Evolutionary conservation across 169 alveolate genomes (phyloP).

Genomic region (Eimeria praecox): DNA sequence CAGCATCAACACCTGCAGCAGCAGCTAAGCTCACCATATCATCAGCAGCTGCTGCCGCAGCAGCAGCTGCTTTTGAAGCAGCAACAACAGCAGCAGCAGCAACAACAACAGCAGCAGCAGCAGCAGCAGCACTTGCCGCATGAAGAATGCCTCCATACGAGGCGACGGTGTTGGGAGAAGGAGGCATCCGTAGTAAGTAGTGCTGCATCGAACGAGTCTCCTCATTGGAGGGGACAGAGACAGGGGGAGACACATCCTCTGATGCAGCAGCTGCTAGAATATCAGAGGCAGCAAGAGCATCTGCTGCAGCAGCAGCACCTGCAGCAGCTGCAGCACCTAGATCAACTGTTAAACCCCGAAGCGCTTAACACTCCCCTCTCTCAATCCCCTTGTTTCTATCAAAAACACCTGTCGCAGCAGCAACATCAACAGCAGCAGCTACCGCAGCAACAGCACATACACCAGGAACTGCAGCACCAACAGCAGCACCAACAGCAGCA

Average conservation of each 20-base stretch:
- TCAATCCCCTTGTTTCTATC: neutral
- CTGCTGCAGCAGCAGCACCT: conserved; percentile 33
- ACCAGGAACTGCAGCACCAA: neutral
- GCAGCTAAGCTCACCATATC: neutral
- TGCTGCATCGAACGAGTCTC: neutral
- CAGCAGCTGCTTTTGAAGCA: conserved; percentile 34
- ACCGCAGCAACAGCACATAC: neutral
- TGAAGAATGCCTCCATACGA: neutral
- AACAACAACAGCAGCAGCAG: conserved; percentile 15
- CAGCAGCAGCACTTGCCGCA: conserved; percentile 16
- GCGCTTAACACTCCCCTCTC: neutral
- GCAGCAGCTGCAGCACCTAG: conserved; percentile 18
- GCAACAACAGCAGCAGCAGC: conserved; percentile 11
- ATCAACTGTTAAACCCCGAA: neutral
- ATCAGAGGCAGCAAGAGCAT: conserved; percentile 37
- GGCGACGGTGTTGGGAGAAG: neutral
- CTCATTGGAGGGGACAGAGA: neutral
- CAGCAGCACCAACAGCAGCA: neutral
- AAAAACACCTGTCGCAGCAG: conserved; percentile 34
- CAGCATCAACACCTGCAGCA: conserved; percentile 60
- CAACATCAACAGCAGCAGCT: neutral
- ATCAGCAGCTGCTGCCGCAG: conserved; percentile 23
- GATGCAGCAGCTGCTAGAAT: neutral
- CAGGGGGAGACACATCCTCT: neutral
- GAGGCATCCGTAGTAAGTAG: neutral